Evolutionary conservation across 495 filamentous ascomycete species (phyloP), one percentile per base, ranked within the genome.

Genomic region (Penicillium egyptiacum): DNA sequence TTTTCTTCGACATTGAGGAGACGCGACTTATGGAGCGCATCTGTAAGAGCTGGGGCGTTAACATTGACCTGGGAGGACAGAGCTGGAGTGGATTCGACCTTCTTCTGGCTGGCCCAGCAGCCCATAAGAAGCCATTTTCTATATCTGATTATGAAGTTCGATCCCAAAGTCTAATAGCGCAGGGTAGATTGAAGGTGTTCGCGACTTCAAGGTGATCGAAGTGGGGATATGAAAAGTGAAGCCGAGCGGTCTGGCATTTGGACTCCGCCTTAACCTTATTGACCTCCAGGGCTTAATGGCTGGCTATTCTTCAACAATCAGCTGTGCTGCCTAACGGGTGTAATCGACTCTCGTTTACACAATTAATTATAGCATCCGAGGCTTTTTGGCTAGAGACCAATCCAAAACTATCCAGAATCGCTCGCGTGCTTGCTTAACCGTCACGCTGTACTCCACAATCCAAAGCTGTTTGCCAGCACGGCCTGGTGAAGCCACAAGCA

Each of bases 1-100:
- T 91, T 91, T 66, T 95, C 88, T 80, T 98, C 94, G 61, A 97
- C 88, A 62, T 86, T 87, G 33, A 98, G 83, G 22, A 96, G 90
- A 23, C 94, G 94, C 35, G 84, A 81, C 68, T 92, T 95, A 80
- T 97, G 92, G 26, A 97, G 86, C 42, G 89, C 84, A 71, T 95
- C 92, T 86, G 63, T 33, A 53, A 50, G 23, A 52, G 50, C 55
- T 56, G 39, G 49, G 40, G 23, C 48, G 57, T 62, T 59, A 71
- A 61, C 50, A 41, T 55, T 49, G 55, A 61, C 54, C 35, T 61
- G 23, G 43, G 25, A 43, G 60, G 30, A 22, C 39, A 49, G 48
- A 22, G 22, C 4, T 50, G 35, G 33, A 56, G 45, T 37, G 33
- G 49, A 62, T 39, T 64, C 39, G 60, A 81, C 80, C 80, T 79